Base-by-base conservation (phyloP, 345 rosid genomes). In the Brassica napus region DNA sequence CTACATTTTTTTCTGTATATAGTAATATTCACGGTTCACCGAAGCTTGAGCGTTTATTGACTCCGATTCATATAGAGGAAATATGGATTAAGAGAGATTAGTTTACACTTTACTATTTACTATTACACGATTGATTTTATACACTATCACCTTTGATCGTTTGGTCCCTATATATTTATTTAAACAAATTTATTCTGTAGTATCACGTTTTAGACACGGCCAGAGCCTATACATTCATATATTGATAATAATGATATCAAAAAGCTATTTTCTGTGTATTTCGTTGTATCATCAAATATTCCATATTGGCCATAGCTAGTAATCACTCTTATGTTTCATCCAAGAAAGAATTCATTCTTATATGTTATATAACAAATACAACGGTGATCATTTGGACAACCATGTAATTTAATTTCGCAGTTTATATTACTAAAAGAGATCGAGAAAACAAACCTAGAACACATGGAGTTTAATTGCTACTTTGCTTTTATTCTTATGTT, bases 401-500 rank as follows among this genome's bases (percentile, higher is more conserved):
- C 57, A 63, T n/a, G 64, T 47, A 69, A 4, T 31, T 69, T 57
- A 57, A 18, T 21, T 1, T 31, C 3, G 14, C 62, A 59, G 12
- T 18, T 55, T 24, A 62, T 37, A 65, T 15, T 62, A 49, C 39
- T 69, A 62, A 59, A 62, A 16, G 28, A 71, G 16, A 72, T 42
- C 21, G 8, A 65, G 55, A 57, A 55, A 23, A 49, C 30, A 54
- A 65, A 42, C 55, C 26, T 55, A 60, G 67, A 28, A 70, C n/a
- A 64, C 69, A 16, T 49, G 54, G 1, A 44, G 35, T 68, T 61
- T 26, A 31, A 60, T 61, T 14, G 75, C 83, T 80, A 64, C 80
- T 47, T 76, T 71, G 80, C 77, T 76, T 80, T 59, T 72, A 76
- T 81, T 76, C 83, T 15, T 65, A 70, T 71, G 59, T 75, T 76